A percentile compares a stretch with the other conserved stretches of the same genome.
phyloP scores from a whole-genome alignment of 2,329 filamentous ascomycete species.

The Blastomyces gilchristii region DNA sequence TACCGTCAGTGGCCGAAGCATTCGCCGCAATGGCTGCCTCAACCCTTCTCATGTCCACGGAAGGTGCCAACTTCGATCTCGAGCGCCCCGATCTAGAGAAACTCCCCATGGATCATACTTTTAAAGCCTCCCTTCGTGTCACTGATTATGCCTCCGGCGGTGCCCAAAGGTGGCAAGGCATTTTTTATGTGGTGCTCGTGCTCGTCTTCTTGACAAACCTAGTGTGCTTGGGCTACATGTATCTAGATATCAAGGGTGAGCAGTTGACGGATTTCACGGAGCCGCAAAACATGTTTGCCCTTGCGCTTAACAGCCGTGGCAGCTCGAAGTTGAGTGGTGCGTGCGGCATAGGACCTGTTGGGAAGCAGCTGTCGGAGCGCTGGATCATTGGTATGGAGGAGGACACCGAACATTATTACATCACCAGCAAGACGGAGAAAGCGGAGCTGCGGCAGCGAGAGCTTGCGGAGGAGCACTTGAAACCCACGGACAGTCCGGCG shows the following conservation, averaged over 20 bases:
- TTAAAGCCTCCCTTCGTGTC: slow-evolving; percentile 53
- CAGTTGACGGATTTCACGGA: slow-evolving; percentile 71
- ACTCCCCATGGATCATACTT: slow-evolving; percentile 27
- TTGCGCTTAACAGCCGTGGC: slow-evolving; percentile 57
- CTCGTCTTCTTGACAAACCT: slow-evolving; percentile 58
- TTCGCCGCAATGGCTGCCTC: slow-evolving; percentile 59
- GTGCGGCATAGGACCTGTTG: slow-evolving; percentile 47
- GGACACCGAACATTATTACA: slow-evolving; percentile 44
- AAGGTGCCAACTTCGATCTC: slow-evolving; percentile 50
- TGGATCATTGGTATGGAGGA: slow-evolving; percentile 40
- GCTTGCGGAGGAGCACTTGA: slow-evolving; percentile 12
- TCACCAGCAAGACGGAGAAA: slow-evolving; percentile 28
- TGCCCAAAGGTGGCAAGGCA: slow-evolving; percentile 48
- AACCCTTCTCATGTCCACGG: slow-evolving; percentile 52
- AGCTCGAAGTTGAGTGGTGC: slow-evolving; percentile 43
- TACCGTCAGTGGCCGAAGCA: slow-evolving; percentile 64
- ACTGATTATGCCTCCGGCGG: slow-evolving; percentile 64
- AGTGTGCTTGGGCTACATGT: slow-evolving; percentile 54
- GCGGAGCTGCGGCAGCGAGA: not conserved
- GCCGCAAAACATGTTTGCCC: slow-evolving; percentile 61
- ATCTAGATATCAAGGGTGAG: slow-evolving; percentile 43
- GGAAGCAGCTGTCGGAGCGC: slow-evolving; percentile 38
- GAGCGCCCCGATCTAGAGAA: slow-evolving; percentile 34
- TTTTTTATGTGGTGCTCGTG: slow-evolving; percentile 58
- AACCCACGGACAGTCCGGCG: slow-evolving; percentile 20